phyloP scores from a whole-genome alignment of 2,329 filamentous ascomycete genomes.

The Huntiella moniliformis region DNA sequence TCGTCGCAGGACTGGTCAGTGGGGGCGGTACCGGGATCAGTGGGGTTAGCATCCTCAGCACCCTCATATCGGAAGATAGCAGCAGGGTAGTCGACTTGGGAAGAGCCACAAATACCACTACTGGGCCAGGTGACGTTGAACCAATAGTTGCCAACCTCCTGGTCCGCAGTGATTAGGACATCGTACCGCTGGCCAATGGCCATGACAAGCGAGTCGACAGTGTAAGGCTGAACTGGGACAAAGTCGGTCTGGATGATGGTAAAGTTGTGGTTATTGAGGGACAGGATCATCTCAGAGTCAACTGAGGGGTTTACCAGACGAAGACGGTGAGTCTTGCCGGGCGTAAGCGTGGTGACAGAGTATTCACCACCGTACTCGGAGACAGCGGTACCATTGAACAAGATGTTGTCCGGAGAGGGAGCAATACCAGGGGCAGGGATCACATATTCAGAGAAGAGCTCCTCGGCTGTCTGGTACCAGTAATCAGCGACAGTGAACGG shows the following conservation, averaged over 20 bases:
- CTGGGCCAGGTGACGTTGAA: conserved; percentile 18
- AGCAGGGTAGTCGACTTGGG: conserved; percentile 17
- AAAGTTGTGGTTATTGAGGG: conserved; percentile 40
- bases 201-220: conserved; percentile 40
- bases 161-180: conserved; percentile 21
- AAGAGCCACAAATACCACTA: conserved; percentile 19
- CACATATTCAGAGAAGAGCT: conserved; percentile 11
- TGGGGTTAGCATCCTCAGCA: conserved; percentile 17
- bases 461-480: conserved; percentile 28
- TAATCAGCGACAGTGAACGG: conserved; percentile 31
- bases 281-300: conserved; percentile 34
- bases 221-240: conserved; percentile 41
- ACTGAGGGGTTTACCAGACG: conserved; percentile 39
- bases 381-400: conserved; percentile 35
- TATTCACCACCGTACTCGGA: conserved; percentile 13
- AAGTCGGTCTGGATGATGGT: conserved; percentile 48
- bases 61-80: conserved; percentile 23
- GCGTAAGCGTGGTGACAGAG: conserved; percentile 24
- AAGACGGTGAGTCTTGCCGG: conserved; percentile 37
- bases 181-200: conserved; percentile 34
- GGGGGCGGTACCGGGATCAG: conserved; percentile 15
- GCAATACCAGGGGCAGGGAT: conserved; percentile 12
- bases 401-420: conserved; percentile 29
- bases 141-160: conserved; percentile 14
- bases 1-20: conserved; percentile 14